Evolutionary conservation across 176 grass and related monocot genomes (phyloP).

Genomic region (Musa beccarii): DNA sequence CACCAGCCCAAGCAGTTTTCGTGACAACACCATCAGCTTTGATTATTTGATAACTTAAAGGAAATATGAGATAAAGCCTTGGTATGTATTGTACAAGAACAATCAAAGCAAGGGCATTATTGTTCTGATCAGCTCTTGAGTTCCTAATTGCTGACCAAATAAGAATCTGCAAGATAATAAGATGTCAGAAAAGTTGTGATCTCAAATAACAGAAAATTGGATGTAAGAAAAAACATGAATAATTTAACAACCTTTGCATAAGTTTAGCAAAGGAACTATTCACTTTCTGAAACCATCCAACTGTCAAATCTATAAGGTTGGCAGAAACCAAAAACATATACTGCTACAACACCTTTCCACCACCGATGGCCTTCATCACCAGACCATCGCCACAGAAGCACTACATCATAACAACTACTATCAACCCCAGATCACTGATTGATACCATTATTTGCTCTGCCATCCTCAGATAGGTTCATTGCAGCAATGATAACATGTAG

Average conservation of each 20-base stretch:
- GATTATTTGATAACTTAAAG: conserved; percentile 1
- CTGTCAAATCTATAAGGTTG: neutral
- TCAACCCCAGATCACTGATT: too few species aligned
- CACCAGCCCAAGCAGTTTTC: conserved; percentile 18
- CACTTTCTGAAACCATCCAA: neutral
- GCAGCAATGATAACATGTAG: too few species aligned
- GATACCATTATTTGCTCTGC: too few species aligned
- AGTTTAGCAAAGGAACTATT: neutral
- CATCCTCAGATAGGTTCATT: too few species aligned
- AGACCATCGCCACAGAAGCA: too few species aligned
- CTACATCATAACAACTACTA: too few species aligned
- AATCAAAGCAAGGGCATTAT: conserved; percentile 11
- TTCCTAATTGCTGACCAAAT: conserved; percentile 7
- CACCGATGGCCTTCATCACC: too few species aligned
- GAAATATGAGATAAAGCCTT: conserved; percentile 14
- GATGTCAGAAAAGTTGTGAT: neutral
- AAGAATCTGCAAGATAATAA: conserved; percentile 7
- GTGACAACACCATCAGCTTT: conserved; percentile 18
- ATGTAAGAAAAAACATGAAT: neutral
- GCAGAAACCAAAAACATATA: neutral
- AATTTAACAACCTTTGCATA: neutral
- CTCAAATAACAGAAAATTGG: neutral
- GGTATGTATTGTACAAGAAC: conserved; percentile 13
- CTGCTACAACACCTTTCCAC: too few species aligned
- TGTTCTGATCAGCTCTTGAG: conserved; percentile 5